A percentile compares a stretch with the other conserved stretches of the same genome.
These are phyloP conservation scores for Middelhovenomyces tepae DNA, from an alignment of 805 yeast species.

Conservation along the genomic window DNA sequence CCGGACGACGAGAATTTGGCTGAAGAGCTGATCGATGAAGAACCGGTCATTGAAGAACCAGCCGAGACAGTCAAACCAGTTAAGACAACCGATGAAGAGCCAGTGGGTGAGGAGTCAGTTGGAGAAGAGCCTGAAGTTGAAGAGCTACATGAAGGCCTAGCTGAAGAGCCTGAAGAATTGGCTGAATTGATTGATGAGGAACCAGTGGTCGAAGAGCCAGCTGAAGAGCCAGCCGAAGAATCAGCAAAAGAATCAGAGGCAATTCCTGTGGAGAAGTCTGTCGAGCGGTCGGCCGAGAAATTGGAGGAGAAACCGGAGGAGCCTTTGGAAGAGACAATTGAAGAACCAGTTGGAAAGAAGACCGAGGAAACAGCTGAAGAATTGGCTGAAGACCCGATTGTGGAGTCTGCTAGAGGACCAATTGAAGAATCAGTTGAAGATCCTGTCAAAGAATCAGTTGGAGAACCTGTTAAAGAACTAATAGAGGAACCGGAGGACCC, in stretches of 20 bases:
- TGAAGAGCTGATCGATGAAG: not conserved
- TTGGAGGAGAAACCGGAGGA: slow-evolving; percentile 2
- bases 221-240: slow-evolving; percentile 4
- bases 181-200: not conserved
- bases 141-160: slow-evolving; percentile 3
- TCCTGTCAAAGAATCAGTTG: not conserved
- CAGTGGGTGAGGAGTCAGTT: not conserved
- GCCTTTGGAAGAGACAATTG: slow-evolving; percentile 2
- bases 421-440: slow-evolving; percentile 2
- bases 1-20: too few relatives aligned
- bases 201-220: slow-evolving; percentile 1
- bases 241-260: not conserved
- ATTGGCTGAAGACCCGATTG: slow-evolving; percentile 1
- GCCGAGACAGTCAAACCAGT: slow-evolving; percentile 4
- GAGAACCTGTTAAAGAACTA: slow-evolving; percentile 3
- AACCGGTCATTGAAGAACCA: slow-evolving; percentile 3
- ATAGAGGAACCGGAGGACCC: too few relatives aligned
- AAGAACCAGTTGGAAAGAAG: slow-evolving; percentile 3
- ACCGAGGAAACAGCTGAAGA: not conserved
- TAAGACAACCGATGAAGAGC: slow-evolving; percentile 4
- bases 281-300: not conserved
- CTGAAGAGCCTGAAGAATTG: slow-evolving; percentile 8
- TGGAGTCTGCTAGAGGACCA: not conserved
- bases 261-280: not conserved
- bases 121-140: slow-evolving; percentile 7